Base-by-base conservation (phyloP, 371 early-diverging fungal species). In the Amoeboaphelidium protococcarum region DNA sequence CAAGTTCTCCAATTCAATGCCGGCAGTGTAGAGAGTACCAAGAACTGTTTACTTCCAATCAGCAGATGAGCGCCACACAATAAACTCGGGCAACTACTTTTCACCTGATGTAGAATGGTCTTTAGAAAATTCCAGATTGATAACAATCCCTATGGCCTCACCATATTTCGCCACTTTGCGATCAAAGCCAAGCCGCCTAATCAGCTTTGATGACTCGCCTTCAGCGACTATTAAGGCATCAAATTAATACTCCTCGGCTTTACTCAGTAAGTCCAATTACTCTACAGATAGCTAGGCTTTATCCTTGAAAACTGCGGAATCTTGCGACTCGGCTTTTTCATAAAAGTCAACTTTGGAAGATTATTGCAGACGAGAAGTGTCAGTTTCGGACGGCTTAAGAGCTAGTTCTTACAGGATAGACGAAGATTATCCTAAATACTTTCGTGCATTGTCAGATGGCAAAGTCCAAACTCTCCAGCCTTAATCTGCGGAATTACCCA, bases 131-230 rank as follows among this genome's bases (percentile, higher is more conserved):
- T 54, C 51, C 46, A 62, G 31, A 52, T 63, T 63, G 45, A 58
- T 55, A 42, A 63, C 60, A 27, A 63, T 50, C 2, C 63, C 63
- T 47, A 63, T 63, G 26, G 60, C 60, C 43, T 56, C 51, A 26
- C 48, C 53, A 27, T 53, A 60, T 44, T 50, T 50, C 26, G 44
- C 25, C 4, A 60, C 37, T 24, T 56, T 53, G 23, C 63, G 46
- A 24, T 50, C 52, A 48, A 63, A 63, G 13, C 63, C 63, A 13
- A 63, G 45, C 26, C 55, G 53, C 3, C 60, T 49, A 37, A 63
- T 53, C 40, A 63, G 45, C 13, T 52, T 41, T 25, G 60, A 60
- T 2, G 56, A 51, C 40, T 63, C 58, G 40, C 63, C 63, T 44
- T 63, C 63, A 16, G 60, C 63, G 13, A 60, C 52, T 13, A 60